Percentiles rank a stretch among this genome's conserved stretches.
phyloP scores from a whole-genome alignment of 441 rosid species.

The Aleurites moluccanus region DNA sequence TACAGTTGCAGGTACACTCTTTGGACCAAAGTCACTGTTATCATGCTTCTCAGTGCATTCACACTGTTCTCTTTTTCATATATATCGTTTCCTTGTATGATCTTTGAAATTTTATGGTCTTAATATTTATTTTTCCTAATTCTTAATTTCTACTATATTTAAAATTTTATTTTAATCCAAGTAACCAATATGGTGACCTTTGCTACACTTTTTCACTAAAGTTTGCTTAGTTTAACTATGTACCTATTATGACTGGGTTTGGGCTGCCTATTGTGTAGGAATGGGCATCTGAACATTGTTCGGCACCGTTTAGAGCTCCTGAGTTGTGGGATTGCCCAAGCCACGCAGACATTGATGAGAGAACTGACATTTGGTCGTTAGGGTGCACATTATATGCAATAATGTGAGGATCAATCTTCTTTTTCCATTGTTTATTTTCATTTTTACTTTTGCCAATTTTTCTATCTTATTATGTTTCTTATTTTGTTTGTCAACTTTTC shows the following conservation, averaged over 20 bases:
- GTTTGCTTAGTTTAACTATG: background rate
- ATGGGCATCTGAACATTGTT: slow-evolving; percentile 96
- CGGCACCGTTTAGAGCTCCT: slow-evolving; percentile 99
- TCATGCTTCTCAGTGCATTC: background rate
- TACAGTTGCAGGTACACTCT: slow-evolving; percentile 74
- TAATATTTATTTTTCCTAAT: background rate
- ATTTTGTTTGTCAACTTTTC: background rate
- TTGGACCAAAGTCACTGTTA: slow-evolving; percentile 3
- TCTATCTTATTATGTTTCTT: background rate
- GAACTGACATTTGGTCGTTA: slow-evolving; percentile 97
- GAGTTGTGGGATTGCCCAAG: slow-evolving; percentile 99
- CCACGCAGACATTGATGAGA: slow-evolving; percentile 89
- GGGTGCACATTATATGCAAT: slow-evolving; percentile 98
- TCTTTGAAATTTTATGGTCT: background rate
- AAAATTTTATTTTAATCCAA: background rate
- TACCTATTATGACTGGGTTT: slow-evolving; percentile 21
- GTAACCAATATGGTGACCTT: background rate
- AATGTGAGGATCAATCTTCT: slow-evolving; percentile 56
- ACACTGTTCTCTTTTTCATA: background rate
- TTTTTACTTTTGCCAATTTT: background rate
- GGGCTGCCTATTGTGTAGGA: slow-evolving; percentile 49
- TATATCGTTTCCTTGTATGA: background rate
- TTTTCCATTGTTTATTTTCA: background rate
- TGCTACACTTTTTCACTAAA: background rate
- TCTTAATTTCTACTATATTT: background rate